Evolutionary conservation across 441 rosid genomes (phyloP).

Genomic region (Aleurites moluccanus): DNA sequence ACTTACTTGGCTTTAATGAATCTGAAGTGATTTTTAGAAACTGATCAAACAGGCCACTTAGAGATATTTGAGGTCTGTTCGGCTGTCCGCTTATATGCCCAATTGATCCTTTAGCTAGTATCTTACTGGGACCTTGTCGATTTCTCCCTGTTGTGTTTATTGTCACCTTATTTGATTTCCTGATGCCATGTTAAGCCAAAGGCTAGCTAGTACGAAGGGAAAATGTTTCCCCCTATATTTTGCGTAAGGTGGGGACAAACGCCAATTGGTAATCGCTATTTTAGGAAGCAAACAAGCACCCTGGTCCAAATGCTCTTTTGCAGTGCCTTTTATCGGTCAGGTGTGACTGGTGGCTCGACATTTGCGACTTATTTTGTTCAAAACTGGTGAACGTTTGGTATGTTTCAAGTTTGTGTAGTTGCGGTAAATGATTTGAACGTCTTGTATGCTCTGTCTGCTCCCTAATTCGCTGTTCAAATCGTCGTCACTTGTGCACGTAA

Average conservation of each 20-base stretch:
- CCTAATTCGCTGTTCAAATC: constrained; percentile 27
- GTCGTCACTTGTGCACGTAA: constrained; percentile 38
- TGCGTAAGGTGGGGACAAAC: neutral
- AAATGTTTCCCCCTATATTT: neutral
- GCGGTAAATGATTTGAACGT: constrained; percentile 24
- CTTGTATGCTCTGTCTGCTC: constrained; percentile 22
- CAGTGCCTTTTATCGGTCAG: constrained; percentile 1
- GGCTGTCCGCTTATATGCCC: neutral
- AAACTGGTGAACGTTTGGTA: constrained; percentile 13
- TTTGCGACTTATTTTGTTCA: constrained; percentile 13
- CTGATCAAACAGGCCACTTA: neutral
- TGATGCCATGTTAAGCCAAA: neutral
- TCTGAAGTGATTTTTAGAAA: neutral
- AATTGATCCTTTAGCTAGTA: neutral
- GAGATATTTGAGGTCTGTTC: neutral
- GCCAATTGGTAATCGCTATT: neutral
- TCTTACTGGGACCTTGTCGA: neutral
- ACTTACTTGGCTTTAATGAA: neutral
- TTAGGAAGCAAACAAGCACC: neutral
- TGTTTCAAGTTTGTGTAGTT: constrained; percentile 22
- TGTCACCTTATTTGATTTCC: neutral
- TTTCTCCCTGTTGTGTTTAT: neutral
- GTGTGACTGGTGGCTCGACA: constrained; percentile 7
- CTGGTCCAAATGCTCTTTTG: neutral
- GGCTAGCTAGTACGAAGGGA: neutral